Evolutionary conservation across 2,329 filamentous ascomycete species (phyloP), one percentile per base, ranked within the genome.

Genomic region (Sporothrix brunneoviolacea): DNA sequence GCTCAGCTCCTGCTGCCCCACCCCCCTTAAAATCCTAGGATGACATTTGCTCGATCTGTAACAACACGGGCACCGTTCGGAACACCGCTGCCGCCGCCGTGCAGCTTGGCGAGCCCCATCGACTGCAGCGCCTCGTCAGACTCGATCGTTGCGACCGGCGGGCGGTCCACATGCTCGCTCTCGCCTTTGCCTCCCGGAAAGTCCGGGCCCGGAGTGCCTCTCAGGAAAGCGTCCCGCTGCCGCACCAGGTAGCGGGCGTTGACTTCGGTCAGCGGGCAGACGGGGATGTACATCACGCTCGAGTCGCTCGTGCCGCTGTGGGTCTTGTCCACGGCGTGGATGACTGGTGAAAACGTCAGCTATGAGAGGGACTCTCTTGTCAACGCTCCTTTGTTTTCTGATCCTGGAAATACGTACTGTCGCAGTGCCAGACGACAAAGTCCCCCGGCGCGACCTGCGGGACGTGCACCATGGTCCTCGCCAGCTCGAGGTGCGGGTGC

Each of bases 221-320:
- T 63, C 3, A 84, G 65, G 58, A 93, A 93, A 0, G 80, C 78
- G n/a, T 80, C 72, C 18, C 85, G 77, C 68, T 95, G 89, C 15
- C 79, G 75, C 2, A 68, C 74, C 1, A 91, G 71, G 62, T 91
- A 93, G 19, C 77, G 68, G 0, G 85, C 82, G 59, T 93, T 95
- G 35, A 73, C 69, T 48, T 84, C 79, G 1, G 89, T 95, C 27
- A 89, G 74, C 0, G 91, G 90, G 49, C 87, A 93, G 0, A 88
- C 83, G 0, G 91, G 90, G 50, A 96, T 95, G 61, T 96, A 96
- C 53, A 96, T 62, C 0, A 95, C 91, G 58, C 84, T 90, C 0
- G 86, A 89, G 65, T 96, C 91, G 0, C 71, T 66, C 2, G 68
- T 73, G 2, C 91, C 91, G 1, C 66, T 67, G 63, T 96, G 91